Evolutionary conservation across 371 early-diverging fungal species (phyloP).

Genomic region (Entomophthora muscae): DNA sequence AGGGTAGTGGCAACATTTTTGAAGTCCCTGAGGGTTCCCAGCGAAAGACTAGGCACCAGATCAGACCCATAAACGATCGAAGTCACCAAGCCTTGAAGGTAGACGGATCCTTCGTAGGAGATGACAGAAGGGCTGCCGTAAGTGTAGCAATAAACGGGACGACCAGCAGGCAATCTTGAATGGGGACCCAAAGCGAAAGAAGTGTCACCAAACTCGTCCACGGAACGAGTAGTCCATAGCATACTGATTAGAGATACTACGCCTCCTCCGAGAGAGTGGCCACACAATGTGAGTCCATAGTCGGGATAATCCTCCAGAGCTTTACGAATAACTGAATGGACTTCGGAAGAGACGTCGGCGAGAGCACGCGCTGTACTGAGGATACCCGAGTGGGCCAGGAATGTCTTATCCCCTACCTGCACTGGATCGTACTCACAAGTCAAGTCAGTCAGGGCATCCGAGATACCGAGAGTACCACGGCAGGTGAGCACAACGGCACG

Average conservation of each 20-base stretch:
- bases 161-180: conserved; percentile 44
- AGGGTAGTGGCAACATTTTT: conserved; percentile 50
- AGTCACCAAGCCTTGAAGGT: conserved; percentile 50
- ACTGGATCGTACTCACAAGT: conserved; percentile 25
- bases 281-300: conserved; percentile 60
- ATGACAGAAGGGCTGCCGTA: conserved; percentile 58
- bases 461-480: conserved; percentile 77
- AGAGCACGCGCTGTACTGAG: conserved; percentile 48
- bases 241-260: conserved; percentile 48
- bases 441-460: conserved; percentile 74
- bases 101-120: conserved; percentile 39
- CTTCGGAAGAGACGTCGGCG: conserved; percentile 37
- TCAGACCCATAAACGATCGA: conserved; percentile 55
- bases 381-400: conserved; percentile 59
- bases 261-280: conserved; percentile 68
- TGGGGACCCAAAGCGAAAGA: conserved; percentile 41
- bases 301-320: conserved; percentile 40
- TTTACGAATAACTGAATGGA: conserved; percentile 37
- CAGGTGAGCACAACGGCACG: conserved; percentile 64
- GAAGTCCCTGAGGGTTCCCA: conserved; percentile 54
- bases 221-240: conserved; percentile 31
- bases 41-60: conserved; percentile 44
- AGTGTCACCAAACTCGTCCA: conserved; percentile 8
- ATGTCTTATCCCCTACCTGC: conserved; percentile 12
- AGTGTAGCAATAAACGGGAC: conserved; percentile 59